These are phyloP conservation scores for Amauroascus verrucosus DNA, from an alignment of 2,329 filamentous ascomycete genomes.

Conservation along the genomic window DNA sequence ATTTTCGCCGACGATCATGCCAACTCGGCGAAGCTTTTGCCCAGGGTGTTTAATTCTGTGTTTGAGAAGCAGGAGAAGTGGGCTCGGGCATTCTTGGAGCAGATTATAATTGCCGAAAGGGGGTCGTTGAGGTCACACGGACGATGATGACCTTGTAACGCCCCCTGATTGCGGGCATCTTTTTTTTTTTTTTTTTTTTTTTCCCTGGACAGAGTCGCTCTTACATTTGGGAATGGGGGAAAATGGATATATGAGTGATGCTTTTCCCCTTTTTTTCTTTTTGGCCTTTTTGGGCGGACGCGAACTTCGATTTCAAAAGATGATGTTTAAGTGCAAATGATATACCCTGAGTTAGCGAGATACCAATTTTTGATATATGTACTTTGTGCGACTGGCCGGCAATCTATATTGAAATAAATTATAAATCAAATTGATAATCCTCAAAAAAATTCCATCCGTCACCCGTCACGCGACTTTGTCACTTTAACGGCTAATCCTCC, in stretches of 20 bases:
- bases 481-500: background rate
- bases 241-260: too few species aligned
- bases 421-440: background rate
- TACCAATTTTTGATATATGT: background rate
- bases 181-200: too few species aligned
- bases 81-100: conserved; percentile 38
- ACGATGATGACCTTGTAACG: background rate
- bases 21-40: conserved; percentile 56
- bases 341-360: background rate
- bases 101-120: conserved; percentile 20
- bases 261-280: background rate
- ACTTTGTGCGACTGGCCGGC: background rate
- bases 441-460: background rate
- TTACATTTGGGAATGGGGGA: too few species aligned
- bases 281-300: background rate
- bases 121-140: conserved; percentile 8
- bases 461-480: background rate
- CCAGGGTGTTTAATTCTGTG: conserved; percentile 50
- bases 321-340: background rate
- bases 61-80: conserved; percentile 51
- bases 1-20: conserved; percentile 69
- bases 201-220: too few species aligned
- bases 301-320: background rate
- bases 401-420: background rate
- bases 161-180: too few species aligned